Conservation (phyloP, 306 rosid genomes). For the Cyclanthera cordifolia region DNA sequence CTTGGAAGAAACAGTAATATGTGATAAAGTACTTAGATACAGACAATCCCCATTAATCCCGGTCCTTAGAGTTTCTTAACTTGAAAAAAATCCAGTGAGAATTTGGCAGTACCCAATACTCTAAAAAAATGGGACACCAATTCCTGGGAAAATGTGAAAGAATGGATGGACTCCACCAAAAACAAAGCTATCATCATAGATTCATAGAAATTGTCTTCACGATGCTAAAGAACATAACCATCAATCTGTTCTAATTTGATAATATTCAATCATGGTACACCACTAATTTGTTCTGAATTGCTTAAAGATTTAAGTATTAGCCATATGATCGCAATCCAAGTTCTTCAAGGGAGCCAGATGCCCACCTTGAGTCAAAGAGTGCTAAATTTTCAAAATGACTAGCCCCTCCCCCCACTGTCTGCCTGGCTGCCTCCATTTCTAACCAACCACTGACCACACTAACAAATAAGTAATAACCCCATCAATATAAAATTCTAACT, state of each 20-base stretch:
- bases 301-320: not conserved
- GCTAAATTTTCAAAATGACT: not conserved
- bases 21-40: not conserved
- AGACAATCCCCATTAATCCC: not conserved
- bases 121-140: not conserved
- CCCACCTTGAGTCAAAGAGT: not conserved
- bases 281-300: not conserved
- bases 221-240: not conserved
- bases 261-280: not conserved
- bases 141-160: not conserved
- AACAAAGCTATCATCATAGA: not conserved
- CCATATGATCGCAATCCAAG: not conserved
- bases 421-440: not conserved
- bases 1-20: not conserved
- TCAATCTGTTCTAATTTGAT: not conserved
- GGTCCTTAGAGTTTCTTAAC: not conserved
- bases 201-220: not conserved
- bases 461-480: slow-evolving; percentile 1
- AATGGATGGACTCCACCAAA: not conserved
- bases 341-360: not conserved
- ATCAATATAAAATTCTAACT: not conserved
- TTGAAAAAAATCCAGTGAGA: not conserved
- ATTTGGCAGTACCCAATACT: not conserved
- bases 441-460: slow-evolving; percentile 1
- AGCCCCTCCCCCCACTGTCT: not conserved